phyloP scores from a whole-genome alignment of 2,329 filamentous ascomycete species.

The Talaromyces islandicus region DNA sequence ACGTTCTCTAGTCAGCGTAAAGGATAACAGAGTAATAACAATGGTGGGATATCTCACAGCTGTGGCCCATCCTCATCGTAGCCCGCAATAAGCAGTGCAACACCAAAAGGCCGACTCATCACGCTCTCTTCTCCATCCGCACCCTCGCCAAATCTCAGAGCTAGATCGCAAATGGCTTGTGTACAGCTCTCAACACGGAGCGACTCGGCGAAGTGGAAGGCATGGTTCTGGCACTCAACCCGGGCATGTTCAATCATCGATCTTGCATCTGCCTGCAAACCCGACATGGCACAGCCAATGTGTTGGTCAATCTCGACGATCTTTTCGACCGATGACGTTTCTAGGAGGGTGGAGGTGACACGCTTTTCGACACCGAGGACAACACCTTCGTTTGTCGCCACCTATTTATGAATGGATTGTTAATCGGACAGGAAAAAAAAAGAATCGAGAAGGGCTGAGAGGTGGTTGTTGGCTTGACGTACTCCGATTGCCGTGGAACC shows the following conservation, averaged over 20 bases:
- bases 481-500: constrained; percentile 96
- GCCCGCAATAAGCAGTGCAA: constrained; percentile 91
- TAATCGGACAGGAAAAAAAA: background rate
- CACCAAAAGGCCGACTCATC: constrained; percentile 96
- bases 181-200: constrained; percentile 96
- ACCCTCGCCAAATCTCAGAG: constrained; percentile 91
- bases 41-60: constrained; percentile 50
- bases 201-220: constrained; percentile 96
- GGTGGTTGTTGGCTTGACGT: constrained; percentile 23
- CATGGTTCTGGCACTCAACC: constrained; percentile 93
- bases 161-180: constrained; percentile 96
- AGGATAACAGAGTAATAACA: background rate
- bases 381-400: constrained; percentile 90
- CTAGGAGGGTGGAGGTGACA: constrained; percentile 93
- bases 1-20: background rate
- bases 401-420: constrained; percentile 32
- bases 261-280: constrained; percentile 92
- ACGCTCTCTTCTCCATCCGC: constrained; percentile 97
- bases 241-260: constrained; percentile 98
- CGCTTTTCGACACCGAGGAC: constrained; percentile 98
- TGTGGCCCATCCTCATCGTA: constrained; percentile 96
- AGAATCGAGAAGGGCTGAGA: background rate
- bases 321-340: constrained; percentile 97
- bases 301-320: constrained; percentile 99
- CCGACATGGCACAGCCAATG: constrained; percentile 98